Base-by-base conservation (phyloP, 2,329 filamentous ascomycete species). In the Paraconiothyrium brasiliense region DNA sequence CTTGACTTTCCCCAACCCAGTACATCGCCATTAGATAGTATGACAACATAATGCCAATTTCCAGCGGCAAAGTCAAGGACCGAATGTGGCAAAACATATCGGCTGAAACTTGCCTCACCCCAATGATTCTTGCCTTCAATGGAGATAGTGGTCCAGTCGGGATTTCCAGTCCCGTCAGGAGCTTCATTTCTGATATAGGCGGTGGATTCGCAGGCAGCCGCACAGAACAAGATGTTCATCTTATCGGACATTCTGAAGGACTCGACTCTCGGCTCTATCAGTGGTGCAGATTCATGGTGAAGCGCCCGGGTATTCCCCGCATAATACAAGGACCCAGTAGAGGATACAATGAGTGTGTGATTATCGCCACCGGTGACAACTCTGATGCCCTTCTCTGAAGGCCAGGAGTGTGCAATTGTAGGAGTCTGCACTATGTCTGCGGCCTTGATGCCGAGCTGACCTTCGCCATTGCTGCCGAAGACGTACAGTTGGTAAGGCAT, bases 1-100 rank as follows among this genome's bases (percentile, higher is more conserved):
- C 93, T 86, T 14, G 91, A 90, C 70, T 89, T 92, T 0, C 95
- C 95, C 94, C 94, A 98, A 2, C 93, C 94, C 75, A 91, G 97
- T 1, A 90, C 89, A 16, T 91, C 85, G 0, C 94, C 94, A 73
- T 91, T 90, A 47, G 85, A 86, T 3, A 97, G 79, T 0, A 97
- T 86, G 1, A 83, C 87, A 16, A 96, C 86, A 0, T 89, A 88
- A 74, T 99, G 95, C 24, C 88, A 88, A 83, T 97, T 91, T 35
- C 91, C 88, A 11, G 92, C 90, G 1, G 89, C 83, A 30, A 97
- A 74, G 60, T 90, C 86, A 1, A 86, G 78, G 4, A 97, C 59
- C 22, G 16, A 5, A 48, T 64, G 58, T 27, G 60, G 59, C 16
- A 66, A 39, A 1, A 8, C n/a, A 20, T 39, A 35, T 14, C 2